Evolutionary conservation across 805 yeast genomes (phyloP), one percentile per base, ranked within the genome.

Genomic region (Kluyveromyces starmeri): DNA sequence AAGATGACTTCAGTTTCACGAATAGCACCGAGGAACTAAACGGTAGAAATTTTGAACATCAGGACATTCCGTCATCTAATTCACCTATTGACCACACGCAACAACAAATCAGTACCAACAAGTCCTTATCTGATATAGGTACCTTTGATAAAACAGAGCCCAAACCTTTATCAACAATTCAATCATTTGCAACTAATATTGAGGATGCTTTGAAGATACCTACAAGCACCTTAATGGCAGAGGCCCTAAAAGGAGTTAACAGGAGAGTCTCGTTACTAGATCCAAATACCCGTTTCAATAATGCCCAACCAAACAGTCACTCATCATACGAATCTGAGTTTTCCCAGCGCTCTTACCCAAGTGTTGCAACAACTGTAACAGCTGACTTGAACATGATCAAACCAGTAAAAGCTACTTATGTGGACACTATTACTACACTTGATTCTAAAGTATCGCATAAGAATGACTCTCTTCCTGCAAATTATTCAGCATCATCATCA

Each of bases 311-410:
- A 6, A 14, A 40, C 4, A 53, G 59, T 42, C 32, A 41, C 11
- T 39, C 47, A 2, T 44, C 52, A 1, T 19, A 39, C 17, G 52
- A 53, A 29, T 53, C 61, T 1, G 46, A 51, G 28, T 50, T 53
- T 30, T 54, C 59, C 0, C 35, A 41, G 12, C 34, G 33, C 12
- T 43, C 58, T 12, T 36, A 34, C 16, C 41, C 33, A 33, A 34
- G 16, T 25, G 38, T 22, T 18, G 41, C 21, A 23, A 27, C 23
- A 7, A 22, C 16, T 11, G 14, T 19, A 7, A 17, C 23, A 13
- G 23, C n/a, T n/a, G n/a, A n/a, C n/a, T n/a, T n/a, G n/a, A n/a
- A n/a, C n/a, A n/a, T n/a, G n/a, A n/a, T n/a, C n/a, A n/a, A n/a
- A n/a, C n/a, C n/a, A n/a, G n/a, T n/a, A n/a, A n/a, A n/a, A n/a